These are phyloP conservation scores for Podospora tetraspora DNA, from an alignment of 495 filamentous ascomycete species.

Conservation along the genomic window DNA sequence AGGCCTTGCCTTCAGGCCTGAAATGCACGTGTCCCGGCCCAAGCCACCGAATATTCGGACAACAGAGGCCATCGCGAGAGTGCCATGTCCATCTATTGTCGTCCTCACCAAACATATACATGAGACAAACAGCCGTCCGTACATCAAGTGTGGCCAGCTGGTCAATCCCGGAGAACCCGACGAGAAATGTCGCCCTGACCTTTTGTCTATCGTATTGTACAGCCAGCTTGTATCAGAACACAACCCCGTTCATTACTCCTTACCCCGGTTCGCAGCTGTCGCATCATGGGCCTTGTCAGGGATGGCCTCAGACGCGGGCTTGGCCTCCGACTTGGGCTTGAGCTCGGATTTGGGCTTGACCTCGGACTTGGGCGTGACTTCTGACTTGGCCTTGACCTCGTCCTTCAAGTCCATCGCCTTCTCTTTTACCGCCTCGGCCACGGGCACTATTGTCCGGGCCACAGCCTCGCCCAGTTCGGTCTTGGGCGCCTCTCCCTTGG, in stretches of 20 bases:
- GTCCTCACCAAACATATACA: not conserved
- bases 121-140: not conserved
- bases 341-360: too few relatives aligned
- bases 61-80: not conserved
- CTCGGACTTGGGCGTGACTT: not conserved
- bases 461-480: conserved; percentile 2
- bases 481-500: not conserved
- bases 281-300: conserved; percentile 25
- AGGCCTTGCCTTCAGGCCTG: not conserved
- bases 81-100: not conserved
- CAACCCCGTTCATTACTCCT: conserved; percentile 17
- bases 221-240: not conserved
- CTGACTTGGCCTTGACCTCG: not conserved
- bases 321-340: too few relatives aligned
- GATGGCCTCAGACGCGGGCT: conserved; percentile 5
- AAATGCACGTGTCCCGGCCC: not conserved
- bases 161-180: not conserved
- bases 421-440: conserved; percentile 2
- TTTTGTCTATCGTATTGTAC: conserved; percentile 9
- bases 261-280: conserved; percentile 25
- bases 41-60: not conserved
- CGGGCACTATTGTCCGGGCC: conserved; percentile 1
- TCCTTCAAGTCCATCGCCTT: not conserved
- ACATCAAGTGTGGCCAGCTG: not conserved
- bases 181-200: conserved; percentile 1